phyloP scores from a whole-genome alignment of 23 red algal species.

The Gracilariopsis chorda region DNA sequence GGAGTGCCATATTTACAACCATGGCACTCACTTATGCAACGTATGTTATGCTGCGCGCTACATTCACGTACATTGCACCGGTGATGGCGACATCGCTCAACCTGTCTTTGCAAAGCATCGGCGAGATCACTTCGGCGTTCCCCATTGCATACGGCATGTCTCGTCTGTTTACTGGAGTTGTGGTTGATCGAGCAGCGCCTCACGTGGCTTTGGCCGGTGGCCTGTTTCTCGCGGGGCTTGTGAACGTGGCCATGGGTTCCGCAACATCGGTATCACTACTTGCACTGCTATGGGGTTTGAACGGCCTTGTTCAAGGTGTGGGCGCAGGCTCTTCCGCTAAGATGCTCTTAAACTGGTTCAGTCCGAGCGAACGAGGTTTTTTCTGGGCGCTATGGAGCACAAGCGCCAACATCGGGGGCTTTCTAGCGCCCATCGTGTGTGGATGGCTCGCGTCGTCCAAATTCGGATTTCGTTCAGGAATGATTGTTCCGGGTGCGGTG shows the following conservation, averaged over 20 bases:
- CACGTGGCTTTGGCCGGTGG: conserved; percentile 42
- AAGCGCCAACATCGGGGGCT: conserved; percentile 74
- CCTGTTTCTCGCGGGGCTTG: conserved; percentile 61
- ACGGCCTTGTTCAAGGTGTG: conserved; percentile 83
- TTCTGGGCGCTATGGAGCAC: conserved; percentile 84
- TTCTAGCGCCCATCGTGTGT: conserved; percentile 80
- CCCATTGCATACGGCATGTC: conserved; percentile 79
- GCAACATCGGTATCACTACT: conserved; percentile 37
- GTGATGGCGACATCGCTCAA: conserved; percentile 14
- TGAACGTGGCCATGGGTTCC: conserved; percentile 64
- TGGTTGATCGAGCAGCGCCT: conserved; percentile 59
- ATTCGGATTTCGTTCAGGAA: conserved; percentile 49
- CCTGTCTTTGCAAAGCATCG: conserved; percentile 52
- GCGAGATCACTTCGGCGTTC: conserved; percentile 71
- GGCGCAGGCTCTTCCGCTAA: conserved; percentile 78
- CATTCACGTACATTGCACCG: conserved; percentile 88
- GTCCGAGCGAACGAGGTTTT: conserved; percentile 54
- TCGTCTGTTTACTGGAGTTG: conserved; percentile 64
- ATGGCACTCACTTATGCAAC: conserved; percentile 65
- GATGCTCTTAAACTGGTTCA: conserved; percentile 74
- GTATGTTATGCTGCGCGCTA: conserved; percentile 68
- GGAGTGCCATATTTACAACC: conserved; percentile 3
- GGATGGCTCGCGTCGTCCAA: conserved; percentile 34
- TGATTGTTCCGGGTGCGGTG: conserved; percentile 50
- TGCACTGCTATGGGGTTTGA: conserved; percentile 60